Percentiles rank a stretch among this genome's conserved stretches.
Conservation (phyloP, 106 monocot genomes). For the Dendrobium officinale region DNA sequence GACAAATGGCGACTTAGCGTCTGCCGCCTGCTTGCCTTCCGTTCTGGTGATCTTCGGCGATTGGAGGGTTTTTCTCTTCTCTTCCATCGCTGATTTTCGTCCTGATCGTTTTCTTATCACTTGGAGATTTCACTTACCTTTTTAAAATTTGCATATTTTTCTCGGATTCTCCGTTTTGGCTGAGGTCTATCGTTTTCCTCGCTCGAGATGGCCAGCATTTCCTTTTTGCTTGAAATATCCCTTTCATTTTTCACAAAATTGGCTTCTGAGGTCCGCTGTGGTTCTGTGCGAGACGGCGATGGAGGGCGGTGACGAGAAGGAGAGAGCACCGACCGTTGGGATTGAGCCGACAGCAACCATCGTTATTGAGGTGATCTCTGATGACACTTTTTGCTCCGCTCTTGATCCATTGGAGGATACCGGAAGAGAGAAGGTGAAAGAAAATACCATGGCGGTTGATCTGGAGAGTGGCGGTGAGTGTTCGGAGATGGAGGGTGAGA, state of each 20-base stretch:
- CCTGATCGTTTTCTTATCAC: background rate
- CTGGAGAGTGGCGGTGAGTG: background rate
- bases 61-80: background rate
- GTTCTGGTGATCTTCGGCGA: background rate
- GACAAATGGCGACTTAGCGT: background rate
- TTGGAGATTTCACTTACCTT: background rate
- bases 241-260: background rate
- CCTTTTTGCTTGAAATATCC: background rate
- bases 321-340: background rate
- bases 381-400: background rate
- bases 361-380: background rate
- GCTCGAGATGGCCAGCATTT: background rate
- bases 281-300: background rate
- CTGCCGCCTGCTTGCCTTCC: background rate
- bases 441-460: background rate
- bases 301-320: background rate
- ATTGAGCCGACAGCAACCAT: background rate
- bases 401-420: background rate
- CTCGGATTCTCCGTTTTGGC: background rate
- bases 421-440: background rate
- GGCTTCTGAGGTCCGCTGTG: background rate
- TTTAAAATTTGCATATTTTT: background rate
- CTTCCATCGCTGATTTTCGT: background rate
- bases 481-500: slow-evolving; percentile 5
- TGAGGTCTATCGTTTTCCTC: background rate